These are phyloP conservation scores for Phlebiopsis gigantea DNA, from an alignment of 768 basidiomycete genomes.

Conservation along the genomic window DNA sequence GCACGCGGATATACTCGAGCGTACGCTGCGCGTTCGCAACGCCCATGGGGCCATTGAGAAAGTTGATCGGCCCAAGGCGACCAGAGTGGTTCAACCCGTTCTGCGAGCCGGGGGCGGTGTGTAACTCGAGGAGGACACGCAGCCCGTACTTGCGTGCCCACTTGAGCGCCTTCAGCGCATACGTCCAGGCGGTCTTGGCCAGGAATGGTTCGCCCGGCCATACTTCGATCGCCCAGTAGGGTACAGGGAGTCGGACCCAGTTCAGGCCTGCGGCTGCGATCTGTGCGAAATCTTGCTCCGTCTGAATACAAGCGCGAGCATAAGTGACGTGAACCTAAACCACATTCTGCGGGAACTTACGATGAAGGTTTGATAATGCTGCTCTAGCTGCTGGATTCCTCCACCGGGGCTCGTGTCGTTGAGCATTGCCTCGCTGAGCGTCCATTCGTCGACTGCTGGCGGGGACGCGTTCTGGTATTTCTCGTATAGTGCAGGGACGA, in stretches of 20 bases:
- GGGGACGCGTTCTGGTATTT: slow-evolving; percentile 41
- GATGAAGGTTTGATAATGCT: slow-evolving; percentile 84
- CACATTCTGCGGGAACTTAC: slow-evolving; percentile 35
- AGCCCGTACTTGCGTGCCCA: slow-evolving; percentile 94
- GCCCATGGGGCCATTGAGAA: slow-evolving; percentile 75
- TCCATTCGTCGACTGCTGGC: slow-evolving; percentile 60
- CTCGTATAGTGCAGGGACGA: slow-evolving; percentile 60
- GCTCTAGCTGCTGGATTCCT: slow-evolving; percentile 62
- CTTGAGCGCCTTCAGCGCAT: slow-evolving; percentile 68
- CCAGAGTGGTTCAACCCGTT: slow-evolving; percentile 68
- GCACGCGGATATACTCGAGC: slow-evolving; percentile 70
- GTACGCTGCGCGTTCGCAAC: slow-evolving; percentile 83
- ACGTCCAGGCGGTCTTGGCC: slow-evolving; percentile 74
- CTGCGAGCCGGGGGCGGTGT: slow-evolving; percentile 78
- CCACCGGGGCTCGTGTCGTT: slow-evolving; percentile 51
- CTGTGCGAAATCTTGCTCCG: slow-evolving; percentile 82
- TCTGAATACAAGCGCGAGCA: slow-evolving; percentile 38
- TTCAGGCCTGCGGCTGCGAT: slow-evolving; percentile 89
- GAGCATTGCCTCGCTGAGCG: slow-evolving; percentile 61
- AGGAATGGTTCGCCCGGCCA: slow-evolving; percentile 79
- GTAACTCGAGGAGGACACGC: slow-evolving; percentile 76
- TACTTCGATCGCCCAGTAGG: slow-evolving; percentile 85
- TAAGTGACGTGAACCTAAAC: not conserved
- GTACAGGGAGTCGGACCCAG: slow-evolving; percentile 78
- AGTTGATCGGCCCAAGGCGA: slow-evolving; percentile 57